Base-by-base conservation (phyloP, 768 basidiomycete species). In the Peribolospora baueri region DNA sequence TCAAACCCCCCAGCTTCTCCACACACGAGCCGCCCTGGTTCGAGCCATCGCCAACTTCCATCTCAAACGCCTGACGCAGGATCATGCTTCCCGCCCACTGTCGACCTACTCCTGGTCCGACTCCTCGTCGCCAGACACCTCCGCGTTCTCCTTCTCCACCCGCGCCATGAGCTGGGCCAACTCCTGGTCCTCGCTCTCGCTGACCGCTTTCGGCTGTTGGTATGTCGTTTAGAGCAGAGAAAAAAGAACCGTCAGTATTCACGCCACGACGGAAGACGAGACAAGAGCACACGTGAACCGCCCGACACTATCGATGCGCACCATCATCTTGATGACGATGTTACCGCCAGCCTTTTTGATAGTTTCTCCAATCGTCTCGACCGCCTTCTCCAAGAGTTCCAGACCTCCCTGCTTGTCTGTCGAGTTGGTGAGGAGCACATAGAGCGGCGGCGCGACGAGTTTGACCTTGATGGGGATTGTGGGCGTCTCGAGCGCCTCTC, bases 381-480 rank as follows among this genome's bases (percentile, higher is more conserved):
- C 87, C 0, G 91, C 88, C 54, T 82, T 79, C 65, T 97, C 93
- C 53, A 98, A 76, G 42, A 83, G 75, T 57, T 97, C 93, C 5
- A 95, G 83, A 51, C 91, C 83, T 46, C 82, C 82, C 61, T 77
- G 81, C 76, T 97, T 98, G 69, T 98, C 93, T 5, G 91, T 97
- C 9, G 86, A 82, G 60, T 95, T 97, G 39, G 86, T 90, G 61
- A 82, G 86, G 53, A 98, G 73, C 37, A 98, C 91, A 62, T 97
- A 98, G 45, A 98, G 67, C 38, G 91, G 91, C 6, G 93, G 93
- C 0, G 91, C 91, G 47, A 97, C 90, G 36, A 98, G 73, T 66
- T 88, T 85, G 36, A 93, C 88, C 69, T 91, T 93, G 71, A 98
- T 93, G 0, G 90, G 91, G 0, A 98, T 86, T 0, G 80, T 76